Conservation (phyloP, 768 basidiomycete species). For the Hericium alpestre region DNA sequence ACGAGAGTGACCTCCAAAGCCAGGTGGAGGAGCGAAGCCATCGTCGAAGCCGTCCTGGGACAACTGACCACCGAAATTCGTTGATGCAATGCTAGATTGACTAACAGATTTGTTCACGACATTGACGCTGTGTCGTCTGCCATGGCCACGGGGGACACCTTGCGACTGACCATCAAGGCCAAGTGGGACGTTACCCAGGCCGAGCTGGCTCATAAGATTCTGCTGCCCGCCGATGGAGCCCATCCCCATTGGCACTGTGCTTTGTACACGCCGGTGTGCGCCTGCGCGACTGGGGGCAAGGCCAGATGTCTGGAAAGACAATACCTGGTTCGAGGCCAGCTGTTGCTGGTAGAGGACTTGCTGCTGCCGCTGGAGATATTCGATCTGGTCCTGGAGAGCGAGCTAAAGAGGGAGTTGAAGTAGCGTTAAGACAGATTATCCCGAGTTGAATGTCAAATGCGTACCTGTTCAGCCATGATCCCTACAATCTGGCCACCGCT, state of each 20-base stretch:
- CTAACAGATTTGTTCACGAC: conserved; percentile 67
- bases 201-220: conserved; percentile 62
- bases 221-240: conserved; percentile 35
- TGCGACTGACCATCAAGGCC: conserved; percentile 55
- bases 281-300: conserved; percentile 49
- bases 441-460: conserved; percentile 6
- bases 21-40: conserved; percentile 53
- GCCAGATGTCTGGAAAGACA: conserved; percentile 71
- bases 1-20: conserved; percentile 60
- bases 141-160: conserved; percentile 73
- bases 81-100: conserved; percentile 36
- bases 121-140: conserved; percentile 84
- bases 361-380: conserved; percentile 83
- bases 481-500: conserved; percentile 67
- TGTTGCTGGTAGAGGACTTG: conserved; percentile 86
- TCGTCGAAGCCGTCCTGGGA: conserved; percentile 70
- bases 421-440: conserved; percentile 1
- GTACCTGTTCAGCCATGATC: conserved; percentile 93
- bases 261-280: conserved; percentile 77
- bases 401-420: conserved; percentile 36
- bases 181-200: conserved; percentile 43
- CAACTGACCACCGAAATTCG: conserved; percentile 35
- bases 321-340: conserved; percentile 75
- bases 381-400: conserved; percentile 83
- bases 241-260: conserved; percentile 59